Conservation (phyloP, 2,329 filamentous ascomycete species). For the Aspergillus tanneri region DNA sequence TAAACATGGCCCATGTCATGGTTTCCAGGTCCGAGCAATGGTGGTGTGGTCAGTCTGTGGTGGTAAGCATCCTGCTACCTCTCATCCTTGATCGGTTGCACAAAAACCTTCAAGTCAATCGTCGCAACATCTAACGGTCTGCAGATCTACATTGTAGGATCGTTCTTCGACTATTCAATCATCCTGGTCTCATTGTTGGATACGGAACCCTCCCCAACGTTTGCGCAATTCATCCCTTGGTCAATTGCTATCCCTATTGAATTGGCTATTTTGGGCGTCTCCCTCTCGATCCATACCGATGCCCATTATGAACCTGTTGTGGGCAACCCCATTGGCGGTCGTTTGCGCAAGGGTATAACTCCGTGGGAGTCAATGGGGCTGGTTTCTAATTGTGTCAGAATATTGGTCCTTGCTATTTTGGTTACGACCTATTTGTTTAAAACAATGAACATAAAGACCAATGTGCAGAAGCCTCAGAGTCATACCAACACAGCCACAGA, state of each 20-base stretch:
- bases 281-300: constrained; percentile 66
- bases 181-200: constrained; percentile 85
- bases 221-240: constrained; percentile 81
- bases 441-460: constrained; percentile 46
- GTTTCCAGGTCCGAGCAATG: constrained; percentile 63
- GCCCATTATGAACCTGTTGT: constrained; percentile 64
- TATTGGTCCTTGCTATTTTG: constrained; percentile 64
- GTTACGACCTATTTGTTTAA: constrained; percentile 58
- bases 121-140: constrained; percentile 8
- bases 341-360: constrained; percentile 42
- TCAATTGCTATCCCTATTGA: constrained; percentile 70
- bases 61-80: constrained; percentile 56
- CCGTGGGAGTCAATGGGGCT: constrained; percentile 44
- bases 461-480: constrained; percentile 33
- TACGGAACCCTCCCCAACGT: constrained; percentile 74
- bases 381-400: constrained; percentile 63
- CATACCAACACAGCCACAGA: constrained; percentile 44
- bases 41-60: constrained; percentile 79
- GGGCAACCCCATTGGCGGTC: constrained; percentile 48
- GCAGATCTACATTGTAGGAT: constrained; percentile 80
- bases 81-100: not conserved
- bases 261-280: constrained; percentile 66
- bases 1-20: constrained; percentile 73
- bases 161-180: constrained; percentile 83
- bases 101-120: not conserved